Base-by-base conservation (phyloP, 208 protist species). In the Herpetomonas tarakana region DNA sequence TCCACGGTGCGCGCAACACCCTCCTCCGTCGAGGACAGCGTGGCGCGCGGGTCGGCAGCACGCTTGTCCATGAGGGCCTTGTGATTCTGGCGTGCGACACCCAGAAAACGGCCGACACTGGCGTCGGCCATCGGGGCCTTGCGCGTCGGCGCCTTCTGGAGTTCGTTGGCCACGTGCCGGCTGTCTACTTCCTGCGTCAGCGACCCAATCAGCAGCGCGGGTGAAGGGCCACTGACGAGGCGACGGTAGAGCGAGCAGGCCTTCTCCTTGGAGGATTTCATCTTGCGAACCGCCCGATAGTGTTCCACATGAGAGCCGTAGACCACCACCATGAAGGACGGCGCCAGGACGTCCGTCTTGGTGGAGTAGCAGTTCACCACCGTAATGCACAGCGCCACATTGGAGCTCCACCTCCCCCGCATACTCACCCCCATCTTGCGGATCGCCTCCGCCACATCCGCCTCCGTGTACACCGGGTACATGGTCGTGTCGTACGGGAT, bases 251-350 rank as follows among this genome's bases (percentile, higher is more conserved):
- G 52, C 1, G 35, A 41, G 9, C 35, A 14, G 6, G 35, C 35
- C 35, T 6, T 6, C 9, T 14, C 14, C 14, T 41, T 41, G 35
- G 35, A 18, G 14, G 6, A 14, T 41, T 41, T 41, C 9, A 6
- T 41, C 35, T 41, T 14, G 9, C 14, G 35, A 6, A 41, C 9
- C 35, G 35, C 14, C 14, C 39, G 41, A 21, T 62, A 65, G 28
- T 55, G 25, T n/a, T 39, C 49, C n/a, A 41, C 38, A 51, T 79
- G 65, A 11, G 73, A 74, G 45, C 73, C 73, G 25, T 62, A 59
- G 12, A 83, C 56, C 25, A 58, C 66, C 9, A 64, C 24, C n/a
- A 45, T 73, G 29, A 83, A 68, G 52, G 71, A 78, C 25, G 60
- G 64, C 19, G 71, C 63, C 14, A 72, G 29, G 26, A 74, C 68